A percentile compares a stretch with the other conserved stretches of the same genome.
Conservation (phyloP, 2,329 filamentous ascomycete genomes). For the Sporothrix schenckii region DNA sequence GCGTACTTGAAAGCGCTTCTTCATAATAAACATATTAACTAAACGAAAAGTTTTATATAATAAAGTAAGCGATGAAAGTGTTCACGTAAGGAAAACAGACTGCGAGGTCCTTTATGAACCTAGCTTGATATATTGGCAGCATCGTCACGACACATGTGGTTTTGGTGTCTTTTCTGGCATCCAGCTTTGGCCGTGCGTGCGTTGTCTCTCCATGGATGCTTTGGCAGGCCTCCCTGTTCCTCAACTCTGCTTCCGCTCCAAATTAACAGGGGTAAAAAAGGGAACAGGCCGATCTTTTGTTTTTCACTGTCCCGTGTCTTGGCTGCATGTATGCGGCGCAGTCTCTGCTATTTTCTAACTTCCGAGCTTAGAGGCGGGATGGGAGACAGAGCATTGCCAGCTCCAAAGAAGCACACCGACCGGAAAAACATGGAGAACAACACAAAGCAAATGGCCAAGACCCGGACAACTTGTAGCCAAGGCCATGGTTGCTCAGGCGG, state of each 20-base stretch:
- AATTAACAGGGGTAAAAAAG: background rate
- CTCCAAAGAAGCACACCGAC: background rate
- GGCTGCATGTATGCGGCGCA: conserved; percentile 10
- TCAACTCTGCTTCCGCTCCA: conserved; percentile 9
- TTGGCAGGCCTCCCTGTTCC: background rate
- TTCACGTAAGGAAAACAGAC: background rate
- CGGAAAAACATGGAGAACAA: background rate
- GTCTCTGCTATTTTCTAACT: background rate
- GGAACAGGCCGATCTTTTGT: conserved; percentile 8
- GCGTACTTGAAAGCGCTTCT: background rate
- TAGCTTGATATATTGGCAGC: conserved; percentile 7
- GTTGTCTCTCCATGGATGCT: background rate
- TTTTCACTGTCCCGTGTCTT: conserved; percentile 17
- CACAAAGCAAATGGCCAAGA: background rate
- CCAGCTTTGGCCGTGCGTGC: background rate
- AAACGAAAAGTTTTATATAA: background rate
- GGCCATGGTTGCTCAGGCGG: conserved; percentile 5
- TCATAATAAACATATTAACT: background rate
- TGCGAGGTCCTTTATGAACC: background rate
- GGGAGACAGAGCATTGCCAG: background rate
- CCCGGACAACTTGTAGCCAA: background rate
- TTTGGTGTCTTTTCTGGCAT: background rate
- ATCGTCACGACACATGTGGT: background rate
- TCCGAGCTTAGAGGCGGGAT: background rate
- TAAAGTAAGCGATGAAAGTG: background rate